Evolutionary conservation across 2,329 filamentous ascomycete genomes (phyloP).

Genomic region (Esteya vermicola): DNA sequence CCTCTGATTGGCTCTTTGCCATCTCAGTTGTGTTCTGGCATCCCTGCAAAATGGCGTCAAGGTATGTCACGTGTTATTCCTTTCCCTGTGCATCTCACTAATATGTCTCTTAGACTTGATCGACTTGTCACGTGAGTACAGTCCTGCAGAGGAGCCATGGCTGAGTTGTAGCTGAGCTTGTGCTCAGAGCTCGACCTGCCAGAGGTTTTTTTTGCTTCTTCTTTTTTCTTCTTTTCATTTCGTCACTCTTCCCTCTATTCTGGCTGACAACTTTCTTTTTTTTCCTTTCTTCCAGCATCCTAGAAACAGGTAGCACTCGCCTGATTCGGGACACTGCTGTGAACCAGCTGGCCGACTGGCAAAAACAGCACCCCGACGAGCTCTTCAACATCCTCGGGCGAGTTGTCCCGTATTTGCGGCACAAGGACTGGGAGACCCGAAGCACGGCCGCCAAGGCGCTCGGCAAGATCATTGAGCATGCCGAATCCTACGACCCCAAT

Average conservation of each 20-base stretch:
- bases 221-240: not conserved
- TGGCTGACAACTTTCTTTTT: not conserved
- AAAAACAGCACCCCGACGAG: conserved; percentile 95
- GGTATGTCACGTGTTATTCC: conserved; percentile 21
- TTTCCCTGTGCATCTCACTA: conserved; percentile 8
- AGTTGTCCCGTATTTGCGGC: conserved; percentile 87
- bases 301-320: conserved; percentile 93
- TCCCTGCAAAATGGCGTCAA: conserved; percentile 45
- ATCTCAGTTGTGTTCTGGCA: conserved; percentile 18
- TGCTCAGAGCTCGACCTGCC: too few relatives aligned
- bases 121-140: conserved; percentile 72
- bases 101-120: conserved; percentile 49
- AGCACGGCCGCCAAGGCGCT: conserved; percentile 88
- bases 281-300: conserved; percentile 43
- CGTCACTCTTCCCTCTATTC: not conserved
- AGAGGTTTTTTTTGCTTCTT: too few relatives aligned
- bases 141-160: not conserved
- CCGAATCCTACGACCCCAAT: conserved; percentile 79
- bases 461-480: conserved; percentile 84
- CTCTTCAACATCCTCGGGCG: conserved; percentile 87
- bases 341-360: conserved; percentile 91
- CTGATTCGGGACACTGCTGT: conserved; percentile 95
- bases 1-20: conserved; percentile 7
- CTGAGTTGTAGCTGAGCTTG: too few relatives aligned
- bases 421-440: conserved; percentile 94